phyloP scores from a whole-genome alignment of 2,329 filamentous ascomycete species.

The Claviceps pusilla region DNA sequence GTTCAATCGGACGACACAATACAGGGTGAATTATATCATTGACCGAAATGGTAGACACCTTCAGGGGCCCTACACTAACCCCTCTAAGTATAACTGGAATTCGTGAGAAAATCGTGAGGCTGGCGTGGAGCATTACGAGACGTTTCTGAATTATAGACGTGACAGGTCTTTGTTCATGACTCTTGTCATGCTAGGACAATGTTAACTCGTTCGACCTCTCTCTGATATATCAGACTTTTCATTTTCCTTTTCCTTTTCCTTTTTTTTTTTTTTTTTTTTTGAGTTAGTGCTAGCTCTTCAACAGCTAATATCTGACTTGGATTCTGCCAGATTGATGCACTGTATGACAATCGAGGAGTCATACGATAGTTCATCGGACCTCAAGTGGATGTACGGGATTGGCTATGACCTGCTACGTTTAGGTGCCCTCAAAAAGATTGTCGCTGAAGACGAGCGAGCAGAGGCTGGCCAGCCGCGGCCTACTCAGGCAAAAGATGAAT shows the following conservation, averaged over 20 bases:
- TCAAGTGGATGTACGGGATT: conserved; percentile 58
- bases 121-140: conserved; percentile 57
- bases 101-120: conserved; percentile 39
- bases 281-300: background rate
- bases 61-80: conserved; percentile 58
- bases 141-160: conserved; percentile 63
- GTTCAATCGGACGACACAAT: conserved; percentile 59
- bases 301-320: conserved; percentile 31
- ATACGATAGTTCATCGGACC: conserved; percentile 57
- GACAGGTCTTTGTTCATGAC: conserved; percentile 69
- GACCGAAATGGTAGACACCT: conserved; percentile 68
- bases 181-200: conserved; percentile 44
- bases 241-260: too few relatives aligned
- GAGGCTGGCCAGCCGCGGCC: conserved; percentile 3
- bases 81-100: conserved; percentile 48
- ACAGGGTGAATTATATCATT: conserved; percentile 46
- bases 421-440: conserved; percentile 40
- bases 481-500: conserved; percentile 38
- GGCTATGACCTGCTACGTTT: conserved; percentile 51
- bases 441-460: conserved; percentile 4
- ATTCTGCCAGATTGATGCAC: conserved; percentile 40
- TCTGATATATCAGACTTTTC: too few relatives aligned
- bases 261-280: too few relatives aligned
- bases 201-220: background rate
- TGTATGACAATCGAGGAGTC: conserved; percentile 51